A percentile compares a stretch with the other conserved stretches of the same genome.
These are phyloP conservation scores for Waltergamsia citrina DNA, from an alignment of 2,329 filamentous ascomycete genomes.

Conservation along the genomic window DNA sequence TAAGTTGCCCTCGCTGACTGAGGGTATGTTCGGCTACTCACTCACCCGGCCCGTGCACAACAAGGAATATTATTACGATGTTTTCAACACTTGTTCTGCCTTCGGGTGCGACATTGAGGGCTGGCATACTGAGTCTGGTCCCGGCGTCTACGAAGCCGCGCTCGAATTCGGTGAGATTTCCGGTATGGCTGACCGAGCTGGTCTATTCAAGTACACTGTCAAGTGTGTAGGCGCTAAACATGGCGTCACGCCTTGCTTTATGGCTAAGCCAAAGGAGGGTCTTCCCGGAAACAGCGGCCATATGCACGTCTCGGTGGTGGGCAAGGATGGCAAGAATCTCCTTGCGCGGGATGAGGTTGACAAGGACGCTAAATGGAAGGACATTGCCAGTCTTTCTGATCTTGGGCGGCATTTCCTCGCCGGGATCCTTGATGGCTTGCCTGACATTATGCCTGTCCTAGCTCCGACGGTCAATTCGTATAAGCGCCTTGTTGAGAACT, in stretches of 20 bases:
- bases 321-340: constrained; percentile 72
- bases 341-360: constrained; percentile 68
- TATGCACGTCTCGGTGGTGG: constrained; percentile 85
- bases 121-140: constrained; percentile 92
- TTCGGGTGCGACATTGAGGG: constrained; percentile 82
- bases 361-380: constrained; percentile 59
- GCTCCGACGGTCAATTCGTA: constrained; percentile 96
- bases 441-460: constrained; percentile 90
- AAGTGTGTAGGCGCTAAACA: constrained; percentile 81
- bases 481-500: constrained; percentile 96
- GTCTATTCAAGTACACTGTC: constrained; percentile 89
- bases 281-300: constrained; percentile 93
- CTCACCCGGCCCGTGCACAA: constrained; percentile 81
- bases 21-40: constrained; percentile 95
- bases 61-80: constrained; percentile 83
- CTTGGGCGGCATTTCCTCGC: constrained; percentile 89
- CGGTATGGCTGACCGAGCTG: constrained; percentile 85
- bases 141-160: constrained; percentile 91
- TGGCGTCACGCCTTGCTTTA: constrained; percentile 94
- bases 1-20: constrained; percentile 69
- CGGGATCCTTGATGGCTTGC: constrained; percentile 77
- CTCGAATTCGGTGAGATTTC: constrained; percentile 83
- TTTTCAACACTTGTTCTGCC: constrained; percentile 69
- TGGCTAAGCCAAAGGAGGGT: constrained; percentile 91
- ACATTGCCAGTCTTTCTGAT: constrained; percentile 75